Conservation (phyloP, 1,284 basidiomycete species). For the Phenoliferia sp. region DNA sequence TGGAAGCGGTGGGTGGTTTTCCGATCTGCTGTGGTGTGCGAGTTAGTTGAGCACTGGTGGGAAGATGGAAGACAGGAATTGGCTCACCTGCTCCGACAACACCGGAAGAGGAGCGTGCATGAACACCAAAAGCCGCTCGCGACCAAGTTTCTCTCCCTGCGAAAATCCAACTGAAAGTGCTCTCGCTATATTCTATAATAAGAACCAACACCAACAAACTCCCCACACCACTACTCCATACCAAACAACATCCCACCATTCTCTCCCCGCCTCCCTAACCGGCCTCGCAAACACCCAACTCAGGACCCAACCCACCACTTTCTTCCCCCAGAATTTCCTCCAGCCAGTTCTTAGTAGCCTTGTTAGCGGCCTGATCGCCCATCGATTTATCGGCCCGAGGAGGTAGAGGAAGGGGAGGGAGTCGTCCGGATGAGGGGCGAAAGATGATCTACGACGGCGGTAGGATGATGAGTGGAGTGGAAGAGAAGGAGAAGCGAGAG, state of each 20-base stretch:
- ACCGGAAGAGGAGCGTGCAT: no score
- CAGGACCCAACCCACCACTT: background rate
- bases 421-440: background rate
- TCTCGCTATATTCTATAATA: background rate
- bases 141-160: no score
- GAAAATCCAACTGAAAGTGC: no score
- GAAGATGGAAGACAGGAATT: no score
- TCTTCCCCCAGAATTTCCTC: background rate
- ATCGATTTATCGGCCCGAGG: constrained; percentile 2
- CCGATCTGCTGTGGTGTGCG: no score
- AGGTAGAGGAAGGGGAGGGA: no score
- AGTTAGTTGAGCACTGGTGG: no score
- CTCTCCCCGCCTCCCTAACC: constrained; percentile 2
- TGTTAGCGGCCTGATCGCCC: background rate
- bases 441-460: constrained; percentile 5
- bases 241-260: constrained; percentile 7
- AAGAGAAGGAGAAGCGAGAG: background rate
- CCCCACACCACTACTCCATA: constrained; percentile 10
- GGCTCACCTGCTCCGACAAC: no score
- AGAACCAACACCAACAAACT: constrained; percentile 10
- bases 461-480: background rate
- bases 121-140: no score
- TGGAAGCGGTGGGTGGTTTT: no score
- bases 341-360: background rate
- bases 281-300: constrained; percentile 5